Evolutionary conservation across 352 stramenopile species (phyloP).

Genomic region (Pythium dissimile): DNA sequence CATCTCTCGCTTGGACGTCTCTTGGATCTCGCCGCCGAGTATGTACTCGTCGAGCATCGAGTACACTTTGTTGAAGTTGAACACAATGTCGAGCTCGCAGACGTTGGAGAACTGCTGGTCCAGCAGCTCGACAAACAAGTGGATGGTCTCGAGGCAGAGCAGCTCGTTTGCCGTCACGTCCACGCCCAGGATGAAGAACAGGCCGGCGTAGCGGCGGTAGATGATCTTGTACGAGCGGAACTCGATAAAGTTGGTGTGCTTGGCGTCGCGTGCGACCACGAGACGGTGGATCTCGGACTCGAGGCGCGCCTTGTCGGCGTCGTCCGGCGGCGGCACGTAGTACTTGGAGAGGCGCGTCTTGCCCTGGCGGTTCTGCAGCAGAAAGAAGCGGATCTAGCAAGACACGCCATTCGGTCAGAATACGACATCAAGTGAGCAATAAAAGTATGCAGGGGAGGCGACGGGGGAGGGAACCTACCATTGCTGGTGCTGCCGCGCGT

Average conservation of each 20-base stretch:
- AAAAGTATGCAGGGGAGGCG: too few relatives aligned
- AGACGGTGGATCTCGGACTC: slow-evolving; percentile 91
- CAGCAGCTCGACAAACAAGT: slow-evolving; percentile 97
- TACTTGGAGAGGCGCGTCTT: slow-evolving; percentile 99
- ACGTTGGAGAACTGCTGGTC: slow-evolving; percentile 99
- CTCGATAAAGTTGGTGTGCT: slow-evolving; percentile 96
- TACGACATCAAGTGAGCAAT: too few relatives aligned
- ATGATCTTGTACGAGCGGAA: slow-evolving; percentile 99
- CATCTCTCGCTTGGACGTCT: slow-evolving; percentile 92
- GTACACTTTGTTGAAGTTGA: slow-evolving; percentile 96
- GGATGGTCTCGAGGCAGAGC: slow-evolving; percentile 96
- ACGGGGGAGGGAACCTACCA: too few relatives aligned
- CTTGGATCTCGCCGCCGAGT: slow-evolving; percentile 91
- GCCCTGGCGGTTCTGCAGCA: slow-evolving; percentile 98
- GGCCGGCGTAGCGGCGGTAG: slow-evolving; percentile 96
- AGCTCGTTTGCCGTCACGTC: slow-evolving; percentile 98
- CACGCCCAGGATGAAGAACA: slow-evolving; percentile 98
- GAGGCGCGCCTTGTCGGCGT: slow-evolving; percentile 80
- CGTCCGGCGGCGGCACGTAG: slow-evolving; percentile 89
- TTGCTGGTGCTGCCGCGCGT: too few relatives aligned
- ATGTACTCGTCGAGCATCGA: slow-evolving; percentile 95
- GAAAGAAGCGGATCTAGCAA: slow-evolving; percentile 94
- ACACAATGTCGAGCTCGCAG: slow-evolving; percentile 96
- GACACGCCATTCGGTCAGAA: background rate
- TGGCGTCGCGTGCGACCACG: slow-evolving; percentile 84